These are phyloP conservation scores for Thamnidium elegans DNA, from an alignment of 192 early-diverging fungal genomes.

Conservation along the genomic window DNA sequence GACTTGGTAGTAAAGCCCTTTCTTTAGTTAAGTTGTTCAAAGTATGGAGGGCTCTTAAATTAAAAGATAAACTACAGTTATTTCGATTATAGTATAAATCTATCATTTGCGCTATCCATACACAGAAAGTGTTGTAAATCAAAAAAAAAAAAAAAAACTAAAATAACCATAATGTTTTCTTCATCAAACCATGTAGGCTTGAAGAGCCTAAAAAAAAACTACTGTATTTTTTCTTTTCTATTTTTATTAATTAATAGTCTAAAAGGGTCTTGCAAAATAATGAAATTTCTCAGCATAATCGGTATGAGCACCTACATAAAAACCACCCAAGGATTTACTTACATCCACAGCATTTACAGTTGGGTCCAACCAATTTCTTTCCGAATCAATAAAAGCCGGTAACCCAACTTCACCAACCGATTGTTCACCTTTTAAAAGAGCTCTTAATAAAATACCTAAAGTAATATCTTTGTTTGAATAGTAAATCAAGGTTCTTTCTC, in stretches of 20 bases:
- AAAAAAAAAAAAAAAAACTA: no score
- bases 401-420: slow-evolving; percentile 32
- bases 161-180: no score
- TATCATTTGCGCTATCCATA: no score
- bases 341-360: slow-evolving; percentile 21
- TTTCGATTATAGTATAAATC: no score
- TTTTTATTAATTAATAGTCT: slow-evolving; percentile 4
- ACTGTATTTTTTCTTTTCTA: no score
- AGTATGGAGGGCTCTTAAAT: no score
- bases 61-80: no score
- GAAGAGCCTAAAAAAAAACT: no score
- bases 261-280: slow-evolving; percentile 15
- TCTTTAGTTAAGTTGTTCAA: no score
- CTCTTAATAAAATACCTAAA: slow-evolving; percentile 27
- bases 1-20: no score
- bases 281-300: slow-evolving; percentile 38
- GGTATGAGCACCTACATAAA: slow-evolving; percentile 32
- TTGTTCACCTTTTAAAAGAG: slow-evolving; percentile 21
- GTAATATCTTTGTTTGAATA: slow-evolving; percentile 34
- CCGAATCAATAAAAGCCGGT: background rate
- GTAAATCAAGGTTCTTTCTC: slow-evolving; percentile 29
- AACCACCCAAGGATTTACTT: slow-evolving; percentile 28
- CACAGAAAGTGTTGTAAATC: no score
- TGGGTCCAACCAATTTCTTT: slow-evolving; percentile 9
- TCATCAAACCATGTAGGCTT: no score